phyloP scores from a whole-genome alignment of 768 basidiomycete species.

The Dioszegia crocea region DNA sequence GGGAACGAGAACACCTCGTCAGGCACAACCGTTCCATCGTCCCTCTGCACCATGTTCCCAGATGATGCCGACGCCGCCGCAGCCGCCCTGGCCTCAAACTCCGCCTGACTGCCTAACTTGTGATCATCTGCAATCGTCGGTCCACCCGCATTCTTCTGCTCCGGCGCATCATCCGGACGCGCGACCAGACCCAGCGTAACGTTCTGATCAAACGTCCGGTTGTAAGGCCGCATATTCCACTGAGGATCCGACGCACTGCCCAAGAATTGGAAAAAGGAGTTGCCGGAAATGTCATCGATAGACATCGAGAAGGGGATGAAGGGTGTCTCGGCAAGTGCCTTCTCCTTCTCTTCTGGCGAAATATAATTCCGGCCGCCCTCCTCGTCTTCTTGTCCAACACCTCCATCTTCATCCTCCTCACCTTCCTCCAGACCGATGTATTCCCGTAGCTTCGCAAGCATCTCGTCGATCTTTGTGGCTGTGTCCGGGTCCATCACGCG shows the following conservation, averaged over 20 bases:
- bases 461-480: conserved; percentile 67
- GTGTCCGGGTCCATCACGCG: conserved; percentile 65
- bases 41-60: conserved; percentile 12
- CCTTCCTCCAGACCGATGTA: conserved; percentile 35
- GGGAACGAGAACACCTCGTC: conserved; percentile 89
- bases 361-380: conserved; percentile 56
- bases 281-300: conserved; percentile 89
- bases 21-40: conserved; percentile 51
- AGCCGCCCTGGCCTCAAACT: conserved; percentile 22
- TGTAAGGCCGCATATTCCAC: conserved; percentile 83
- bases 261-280: conserved; percentile 90
- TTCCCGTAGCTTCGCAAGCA: conserved; percentile 58
- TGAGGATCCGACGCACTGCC: conserved; percentile 84
- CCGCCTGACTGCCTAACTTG: conserved; percentile 32
- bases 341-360: conserved; percentile 23
- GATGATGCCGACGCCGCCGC: neutral
- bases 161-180: conserved; percentile 35
- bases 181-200: conserved; percentile 68
- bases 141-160: conserved; percentile 35
- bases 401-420: conserved; percentile 53
- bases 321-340: conserved; percentile 52
- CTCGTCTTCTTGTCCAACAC: conserved; percentile 57
- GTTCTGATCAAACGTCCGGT: conserved; percentile 75
- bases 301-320: conserved; percentile 73
- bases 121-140: conserved; percentile 32